Percentiles rank a stretch among this genome's conserved stretches.
Evolutionary conservation across 805 yeast genomes (phyloP).

Genomic region (Kazachstania taianensis): DNA sequence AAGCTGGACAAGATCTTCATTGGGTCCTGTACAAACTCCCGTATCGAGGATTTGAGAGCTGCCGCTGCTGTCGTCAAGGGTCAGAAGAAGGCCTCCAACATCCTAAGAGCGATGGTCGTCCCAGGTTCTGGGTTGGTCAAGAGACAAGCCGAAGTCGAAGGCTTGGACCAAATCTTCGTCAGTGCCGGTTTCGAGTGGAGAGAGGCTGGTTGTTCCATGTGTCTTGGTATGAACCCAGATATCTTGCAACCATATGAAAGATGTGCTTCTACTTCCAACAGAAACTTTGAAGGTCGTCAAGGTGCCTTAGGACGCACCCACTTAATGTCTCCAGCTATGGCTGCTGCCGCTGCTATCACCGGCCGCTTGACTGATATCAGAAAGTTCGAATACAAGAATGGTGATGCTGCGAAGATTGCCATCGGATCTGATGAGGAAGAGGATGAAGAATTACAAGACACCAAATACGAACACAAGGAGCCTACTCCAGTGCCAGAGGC

Average conservation of each 20-base stretch:
- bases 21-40: conserved; percentile 96
- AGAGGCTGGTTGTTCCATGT: conserved; percentile 99
- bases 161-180: conserved; percentile 79
- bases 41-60: conserved; percentile 92
- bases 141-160: conserved; percentile 88
- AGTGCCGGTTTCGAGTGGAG: conserved; percentile 98
- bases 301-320: conserved; percentile 95
- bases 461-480: conserved; percentile 60
- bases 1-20: conserved; percentile 87
- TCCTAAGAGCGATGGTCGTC: conserved; percentile 79
- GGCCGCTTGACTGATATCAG: conserved; percentile 91
- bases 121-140: conserved; percentile 97
- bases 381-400: conserved; percentile 55
- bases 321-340: conserved; percentile 98
- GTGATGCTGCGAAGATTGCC: conserved; percentile 48
- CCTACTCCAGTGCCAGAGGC: conserved; percentile 47
- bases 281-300: conserved; percentile 98
- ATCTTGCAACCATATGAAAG: conserved; percentile 90
- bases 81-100: conserved; percentile 69
- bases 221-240: conserved; percentile 99
- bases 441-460: conserved; percentile 45
- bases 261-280: conserved; percentile 97
- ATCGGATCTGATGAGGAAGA: conserved; percentile 38
- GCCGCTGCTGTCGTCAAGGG: conserved; percentile 94
- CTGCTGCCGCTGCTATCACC: conserved; percentile 93